These are phyloP conservation scores for Rauvolfia tetraphylla DNA, from an alignment of 257 asterid genomes.

Conservation along the genomic window DNA sequence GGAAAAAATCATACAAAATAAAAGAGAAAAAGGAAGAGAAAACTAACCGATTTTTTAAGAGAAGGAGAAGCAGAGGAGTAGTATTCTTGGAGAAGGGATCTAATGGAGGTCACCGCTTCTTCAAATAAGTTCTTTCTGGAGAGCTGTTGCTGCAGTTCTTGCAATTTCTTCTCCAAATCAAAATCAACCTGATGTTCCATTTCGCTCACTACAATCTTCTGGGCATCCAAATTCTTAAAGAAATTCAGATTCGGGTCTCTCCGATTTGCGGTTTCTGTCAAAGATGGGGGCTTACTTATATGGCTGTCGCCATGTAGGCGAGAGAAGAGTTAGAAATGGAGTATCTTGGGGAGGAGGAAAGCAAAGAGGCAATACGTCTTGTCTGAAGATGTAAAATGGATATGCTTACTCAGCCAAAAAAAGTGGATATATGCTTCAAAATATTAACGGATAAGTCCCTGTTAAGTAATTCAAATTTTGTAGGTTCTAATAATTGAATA, in stretches of 20 bases:
- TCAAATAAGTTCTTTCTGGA: slow-evolving; percentile 76
- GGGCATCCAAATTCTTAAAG: background rate
- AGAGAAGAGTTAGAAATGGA: background rate
- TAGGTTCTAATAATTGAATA: no score
- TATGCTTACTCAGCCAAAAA: no score
- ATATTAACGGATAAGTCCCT: no score
- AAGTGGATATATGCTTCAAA: no score
- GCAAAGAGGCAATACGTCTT: no score
- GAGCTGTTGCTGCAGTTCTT: slow-evolving; percentile 72
- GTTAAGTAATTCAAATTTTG: no score
- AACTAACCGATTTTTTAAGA: slow-evolving; percentile 56
- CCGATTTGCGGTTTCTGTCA: background rate
- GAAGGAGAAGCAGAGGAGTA: slow-evolving; percentile 74
- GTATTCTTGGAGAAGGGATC: slow-evolving; percentile 65
- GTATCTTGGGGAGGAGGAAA: no score
- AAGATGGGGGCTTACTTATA: background rate
- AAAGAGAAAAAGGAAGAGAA: background rate
- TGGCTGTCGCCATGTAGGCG: background rate
- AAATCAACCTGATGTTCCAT: slow-evolving; percentile 34
- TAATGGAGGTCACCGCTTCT: slow-evolving; percentile 61
- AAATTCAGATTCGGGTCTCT: background rate
- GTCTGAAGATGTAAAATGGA: no score
- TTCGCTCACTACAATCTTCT: background rate
- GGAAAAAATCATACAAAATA: background rate
- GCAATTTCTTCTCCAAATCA: slow-evolving; percentile 51